Conservation (phyloP, 1,139 yeast species). For the Sugiyamaella castrensis region DNA sequence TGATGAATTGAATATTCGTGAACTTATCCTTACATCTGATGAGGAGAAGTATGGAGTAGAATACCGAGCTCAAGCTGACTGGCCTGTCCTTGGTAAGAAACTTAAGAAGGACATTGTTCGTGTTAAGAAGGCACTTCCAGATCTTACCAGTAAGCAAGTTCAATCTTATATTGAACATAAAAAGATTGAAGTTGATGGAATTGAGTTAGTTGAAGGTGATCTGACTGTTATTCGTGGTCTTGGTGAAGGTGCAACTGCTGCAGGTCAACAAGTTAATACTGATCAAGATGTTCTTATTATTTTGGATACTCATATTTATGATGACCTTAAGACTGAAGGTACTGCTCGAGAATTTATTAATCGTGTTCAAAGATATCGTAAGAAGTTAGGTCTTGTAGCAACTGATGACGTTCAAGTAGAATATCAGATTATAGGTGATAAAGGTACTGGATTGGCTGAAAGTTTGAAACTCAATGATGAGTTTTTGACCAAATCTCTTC, state of each 20-base stretch:
- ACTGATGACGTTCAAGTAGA: conserved; percentile 94
- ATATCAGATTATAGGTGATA: conserved; percentile 65
- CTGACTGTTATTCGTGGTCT: conserved; percentile 86
- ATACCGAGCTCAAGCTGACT: conserved; percentile 94
- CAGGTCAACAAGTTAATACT: conserved; percentile 80
- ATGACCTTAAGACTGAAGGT: conserved; percentile 90
- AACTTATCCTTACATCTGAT: conserved; percentile 80
- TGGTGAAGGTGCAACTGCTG: conserved; percentile 56
- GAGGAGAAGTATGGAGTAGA: conserved; percentile 90
- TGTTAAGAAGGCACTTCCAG: conserved; percentile 91
- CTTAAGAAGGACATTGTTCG: conserved; percentile 89
- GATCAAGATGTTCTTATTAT: conserved; percentile 87
- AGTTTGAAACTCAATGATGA: conserved; percentile 64
- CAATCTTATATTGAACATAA: conserved; percentile 71
- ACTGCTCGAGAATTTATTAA: conserved; percentile 93
- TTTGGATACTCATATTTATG: conserved; percentile 81
- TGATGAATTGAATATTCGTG: conserved; percentile 92
- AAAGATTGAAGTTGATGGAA: conserved; percentile 81
- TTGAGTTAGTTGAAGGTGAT: conserved; percentile 81
- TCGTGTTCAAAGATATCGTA: conserved; percentile 96
- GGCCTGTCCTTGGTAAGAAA: conserved; percentile 98
- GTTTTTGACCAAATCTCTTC: conserved; percentile 72
- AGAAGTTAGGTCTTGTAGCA: conserved; percentile 91
- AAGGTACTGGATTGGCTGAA: conserved; percentile 54
- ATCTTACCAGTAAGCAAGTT: conserved; percentile 75